Conservation (phyloP, 2,329 filamentous ascomycete species). For the Fusarium xylarioides region DNA sequence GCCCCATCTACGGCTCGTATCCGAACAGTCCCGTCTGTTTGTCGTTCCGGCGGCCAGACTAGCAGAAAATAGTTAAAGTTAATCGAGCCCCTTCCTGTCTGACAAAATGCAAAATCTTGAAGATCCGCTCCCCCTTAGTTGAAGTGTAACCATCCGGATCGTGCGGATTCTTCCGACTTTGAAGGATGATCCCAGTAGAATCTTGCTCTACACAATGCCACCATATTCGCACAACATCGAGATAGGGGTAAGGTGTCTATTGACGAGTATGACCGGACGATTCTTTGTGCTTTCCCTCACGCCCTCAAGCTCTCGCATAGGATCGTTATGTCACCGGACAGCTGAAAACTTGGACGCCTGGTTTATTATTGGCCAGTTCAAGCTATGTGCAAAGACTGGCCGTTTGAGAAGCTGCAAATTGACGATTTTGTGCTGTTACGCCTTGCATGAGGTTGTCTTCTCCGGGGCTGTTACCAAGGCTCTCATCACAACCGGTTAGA, state of each 20-base stretch:
- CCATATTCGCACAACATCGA: constrained; percentile 7
- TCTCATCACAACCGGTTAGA: not conserved
- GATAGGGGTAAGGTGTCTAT: not conserved
- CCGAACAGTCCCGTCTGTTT: constrained; percentile 6
- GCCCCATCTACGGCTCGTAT: constrained; percentile 20
- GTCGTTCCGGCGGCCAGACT: not conserved
- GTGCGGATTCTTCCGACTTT: not conserved
- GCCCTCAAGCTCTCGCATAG: not conserved
- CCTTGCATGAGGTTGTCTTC: not conserved
- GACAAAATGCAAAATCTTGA: not conserved
- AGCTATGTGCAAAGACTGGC: not conserved
- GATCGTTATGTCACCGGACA: not conserved
- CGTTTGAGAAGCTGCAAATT: not conserved
- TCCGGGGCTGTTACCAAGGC: not conserved
- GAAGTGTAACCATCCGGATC: constrained; percentile 1
- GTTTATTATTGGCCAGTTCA: not conserved
- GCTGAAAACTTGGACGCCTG: not conserved
- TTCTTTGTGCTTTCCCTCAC: not conserved
- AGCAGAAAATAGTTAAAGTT: not conserved
- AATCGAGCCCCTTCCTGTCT: not conserved
- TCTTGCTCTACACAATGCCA: not conserved
- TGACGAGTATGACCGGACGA: not conserved
- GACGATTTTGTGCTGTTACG: not conserved
- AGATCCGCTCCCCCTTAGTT: not conserved
- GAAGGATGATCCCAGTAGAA: constrained; percentile 4